Base-by-base conservation (phyloP, 441 rosid genomes). In the Syzygium syzygioides region DNA sequence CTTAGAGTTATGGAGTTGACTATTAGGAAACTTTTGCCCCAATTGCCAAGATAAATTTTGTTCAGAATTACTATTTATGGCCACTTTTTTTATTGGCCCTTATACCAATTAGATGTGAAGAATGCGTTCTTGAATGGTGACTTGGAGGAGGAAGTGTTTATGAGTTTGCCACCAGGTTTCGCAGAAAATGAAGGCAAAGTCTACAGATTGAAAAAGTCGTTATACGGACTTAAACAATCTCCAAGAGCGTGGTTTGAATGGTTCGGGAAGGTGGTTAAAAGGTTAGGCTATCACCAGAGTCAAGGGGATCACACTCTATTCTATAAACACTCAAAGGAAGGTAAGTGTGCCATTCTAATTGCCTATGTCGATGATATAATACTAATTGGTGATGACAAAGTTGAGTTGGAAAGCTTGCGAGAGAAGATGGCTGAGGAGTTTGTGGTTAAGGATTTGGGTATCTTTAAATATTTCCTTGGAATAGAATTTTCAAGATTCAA, bases 161-260 rank as follows among this genome's bases (percentile, higher is more conserved):
- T 62, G 19, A n/a, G 34, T n/a, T 62, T n/a, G 34, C 68, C 9
- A 62, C 4, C 0, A n/a, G 9, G 34, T 62, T 62, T 62, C 15
- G 17, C 4, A 62, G 10, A 62, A 62, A 62, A 62, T 62, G 34
- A 62, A 62, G 19, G 10, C 34, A 62, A 62, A 28, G 68, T 62
- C 34, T 62, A 3, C 0, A n/a, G 0, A 62, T 62, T 62, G 15
- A n/a, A 62, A 62, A 62, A 62, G 34, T n/a, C 1, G 0, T n/a
- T n/a, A 18, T 45, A 6, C 3, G 55, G 55, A 79, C 55, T 45
- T 12, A 12, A 79, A 48, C 30, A 45, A 79, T 79, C 54, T 12
- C 54, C 55, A 23, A 79, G 54, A 79, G 85, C 4, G 2, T 79
- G 54, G 54, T 79, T 23, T 45, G 30, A 79, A 19, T 4, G 30